phyloP scores from a whole-genome alignment of 805 yeast genomes.

The Candida vartiovaarae region DNA sequence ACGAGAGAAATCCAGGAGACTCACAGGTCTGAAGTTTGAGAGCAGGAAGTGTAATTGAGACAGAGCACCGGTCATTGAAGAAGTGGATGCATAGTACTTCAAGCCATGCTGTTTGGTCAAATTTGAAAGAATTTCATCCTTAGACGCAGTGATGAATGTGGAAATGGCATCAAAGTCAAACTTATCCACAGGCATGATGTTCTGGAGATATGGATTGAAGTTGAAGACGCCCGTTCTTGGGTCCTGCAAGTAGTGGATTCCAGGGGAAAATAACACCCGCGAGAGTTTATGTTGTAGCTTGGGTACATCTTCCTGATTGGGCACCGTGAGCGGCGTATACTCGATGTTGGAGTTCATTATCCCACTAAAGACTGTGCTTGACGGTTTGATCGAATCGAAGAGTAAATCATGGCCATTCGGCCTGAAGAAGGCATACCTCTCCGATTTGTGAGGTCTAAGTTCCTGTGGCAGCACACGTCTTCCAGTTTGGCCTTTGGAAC shows the following conservation, averaged over 20 bases:
- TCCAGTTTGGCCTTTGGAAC: too few species aligned
- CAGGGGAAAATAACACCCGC: conserved; percentile 73
- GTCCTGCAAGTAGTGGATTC: conserved; percentile 69
- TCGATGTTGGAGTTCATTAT: not conserved
- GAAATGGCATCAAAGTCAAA: conserved; percentile 55
- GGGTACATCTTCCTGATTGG: conserved; percentile 32
- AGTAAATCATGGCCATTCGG: not conserved
- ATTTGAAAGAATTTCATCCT: conserved; percentile 45
- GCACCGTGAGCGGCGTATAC: conserved; percentile 9
- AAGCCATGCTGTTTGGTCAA: conserved; percentile 33
- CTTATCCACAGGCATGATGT: conserved; percentile 55
- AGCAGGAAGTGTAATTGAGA: conserved; percentile 69
- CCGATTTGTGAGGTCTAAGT: too few species aligned
- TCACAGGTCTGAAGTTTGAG: conserved; percentile 53
- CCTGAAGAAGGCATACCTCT: not conserved
- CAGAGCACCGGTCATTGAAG: conserved; percentile 75
- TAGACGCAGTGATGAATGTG: conserved; percentile 58
- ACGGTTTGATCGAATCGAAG: not conserved
- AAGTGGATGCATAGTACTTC: conserved; percentile 69
- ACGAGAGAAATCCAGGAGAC: conserved; percentile 37
- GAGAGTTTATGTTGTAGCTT: conserved; percentile 58
- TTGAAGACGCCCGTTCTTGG: conserved; percentile 69
- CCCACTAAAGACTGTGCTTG: not conserved
- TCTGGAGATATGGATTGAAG: conserved; percentile 52
- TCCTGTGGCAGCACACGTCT: too few species aligned